Evolutionary conservation across 768 basidiomycete genomes (phyloP).

Genomic region (Boletellus sp.): DNA sequence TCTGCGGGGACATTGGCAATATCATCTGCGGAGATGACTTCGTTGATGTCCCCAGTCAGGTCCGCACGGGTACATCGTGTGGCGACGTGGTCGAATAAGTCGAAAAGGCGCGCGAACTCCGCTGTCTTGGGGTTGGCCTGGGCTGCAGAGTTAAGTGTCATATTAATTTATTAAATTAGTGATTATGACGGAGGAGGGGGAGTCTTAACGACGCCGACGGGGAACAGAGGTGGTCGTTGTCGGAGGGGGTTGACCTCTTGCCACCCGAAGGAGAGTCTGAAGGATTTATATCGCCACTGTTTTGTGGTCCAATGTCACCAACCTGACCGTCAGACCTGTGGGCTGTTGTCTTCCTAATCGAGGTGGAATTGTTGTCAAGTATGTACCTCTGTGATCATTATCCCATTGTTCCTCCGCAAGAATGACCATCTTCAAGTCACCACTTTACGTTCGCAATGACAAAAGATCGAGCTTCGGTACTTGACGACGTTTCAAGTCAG

Average conservation of each 20-base stretch:
- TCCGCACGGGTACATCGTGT: conserved; percentile 38
- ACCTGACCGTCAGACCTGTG: conserved; percentile 2
- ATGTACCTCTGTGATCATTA: conserved; percentile 12
- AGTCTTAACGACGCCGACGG: not conserved
- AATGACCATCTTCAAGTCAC: not conserved
- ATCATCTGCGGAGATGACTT: conserved; percentile 30
- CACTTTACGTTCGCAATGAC: not conserved
- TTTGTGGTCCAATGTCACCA: conserved; percentile 14
- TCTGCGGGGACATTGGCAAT: conserved; percentile 28
- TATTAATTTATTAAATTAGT: conserved; percentile 11
- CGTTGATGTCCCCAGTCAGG: conserved; percentile 10
- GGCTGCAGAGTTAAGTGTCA: conserved; percentile 18
- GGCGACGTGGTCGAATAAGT: conserved; percentile 52
- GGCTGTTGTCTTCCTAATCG: not conserved
- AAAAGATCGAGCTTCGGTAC: not conserved
- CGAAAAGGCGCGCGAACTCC: conserved; percentile 53
- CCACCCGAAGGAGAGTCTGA: not conserved
- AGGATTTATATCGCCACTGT: conserved; percentile 7
- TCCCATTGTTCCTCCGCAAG: conserved; percentile 13
- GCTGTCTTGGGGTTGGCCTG: conserved; percentile 39
- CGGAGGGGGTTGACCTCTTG: conserved; percentile 1
- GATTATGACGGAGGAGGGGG: not conserved
- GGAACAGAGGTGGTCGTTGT: not conserved
- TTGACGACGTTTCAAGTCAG: not conserved
- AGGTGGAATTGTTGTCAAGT: conserved; percentile 21